Base-by-base conservation (phyloP, 2,329 filamentous ascomycete species). In the Ambrosiella beaveri region DNA sequence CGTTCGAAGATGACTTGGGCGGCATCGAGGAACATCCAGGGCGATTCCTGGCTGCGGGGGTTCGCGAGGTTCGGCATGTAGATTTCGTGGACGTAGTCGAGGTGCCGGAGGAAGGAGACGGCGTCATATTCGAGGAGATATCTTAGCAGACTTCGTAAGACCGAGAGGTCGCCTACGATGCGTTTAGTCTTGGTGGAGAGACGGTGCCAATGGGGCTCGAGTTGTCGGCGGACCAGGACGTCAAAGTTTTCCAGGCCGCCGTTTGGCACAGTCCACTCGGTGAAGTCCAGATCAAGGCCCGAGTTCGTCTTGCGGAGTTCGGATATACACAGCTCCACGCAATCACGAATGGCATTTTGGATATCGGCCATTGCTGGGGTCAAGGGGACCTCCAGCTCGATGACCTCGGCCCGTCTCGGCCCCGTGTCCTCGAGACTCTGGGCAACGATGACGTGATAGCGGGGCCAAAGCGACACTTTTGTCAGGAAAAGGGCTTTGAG, bases 201-300 rank as follows among this genome's bases (percentile, higher is more conserved):
- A 57, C 93, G 82, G 72, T 98, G 93, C 93, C 93, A 98, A 60
- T 97, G 90, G 3, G 91, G 90, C 66, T 97, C 90, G 15, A 98
- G 74, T 69, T 98, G 93, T 59, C 90, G 80, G 62, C 91, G 80
- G 55, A 98, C 82, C 58, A 90, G 85, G 61, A 86, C 75, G 68
- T 97, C 93, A 68, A 98, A 98, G 65, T 89, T 95, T 66, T 85
- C 87, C 63, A 96, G 85, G 61, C 97, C 72, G 40, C 91, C 91
- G 66, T 87, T 96, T 68, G 97, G 91, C 15, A 95, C 75, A 54
- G 88, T 96, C 91, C 91, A 97, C 66, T 96, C 90, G 61, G 94
- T 90, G 82, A 97, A 90, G 64, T 97, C 91, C 5, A 59, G 54
- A 9, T 36, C 47, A 11, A 54, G 74, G 1, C 89, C 90, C 1